Evolutionary conservation across 768 basidiomycete species (phyloP).

Genomic region (Suillus clintonianus): DNA sequence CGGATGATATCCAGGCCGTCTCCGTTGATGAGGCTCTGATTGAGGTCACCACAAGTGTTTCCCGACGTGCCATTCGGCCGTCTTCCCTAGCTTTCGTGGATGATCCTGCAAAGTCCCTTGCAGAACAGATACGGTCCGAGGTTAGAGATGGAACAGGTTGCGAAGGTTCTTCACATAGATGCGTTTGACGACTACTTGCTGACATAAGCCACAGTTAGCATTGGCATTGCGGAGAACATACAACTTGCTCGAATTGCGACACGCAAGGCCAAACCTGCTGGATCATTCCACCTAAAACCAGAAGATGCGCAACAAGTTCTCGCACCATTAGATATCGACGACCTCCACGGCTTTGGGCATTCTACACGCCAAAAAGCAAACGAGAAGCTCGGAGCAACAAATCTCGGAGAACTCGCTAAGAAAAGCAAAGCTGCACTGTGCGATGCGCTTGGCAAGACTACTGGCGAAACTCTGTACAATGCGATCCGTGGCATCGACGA

Average conservation of each 20-base stretch:
- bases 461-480: slow-evolving; percentile 84
- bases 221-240: slow-evolving; percentile 91
- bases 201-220: slow-evolving; percentile 62
- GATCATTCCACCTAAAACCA: slow-evolving; percentile 71
- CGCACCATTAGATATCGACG: slow-evolving; percentile 69
- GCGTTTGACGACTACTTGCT: not conserved
- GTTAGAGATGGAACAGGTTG: slow-evolving; percentile 81
- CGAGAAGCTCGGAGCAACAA: slow-evolving; percentile 75
- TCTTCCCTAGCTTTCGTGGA: slow-evolving; percentile 23
- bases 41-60: slow-evolving; percentile 73
- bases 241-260: slow-evolving; percentile 92
- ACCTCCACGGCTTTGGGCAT: slow-evolving; percentile 86
- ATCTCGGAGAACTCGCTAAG: slow-evolving; percentile 65
- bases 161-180: slow-evolving; percentile 53
- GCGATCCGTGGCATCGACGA: slow-evolving; percentile 85
- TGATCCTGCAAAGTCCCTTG: slow-evolving; percentile 76
- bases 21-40: slow-evolving; percentile 96
- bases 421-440: slow-evolving; percentile 68
- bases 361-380: slow-evolving; percentile 75
- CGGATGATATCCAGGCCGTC: slow-evolving; percentile 92
- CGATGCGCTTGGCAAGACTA: slow-evolving; percentile 74
- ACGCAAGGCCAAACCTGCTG: slow-evolving; percentile 87
- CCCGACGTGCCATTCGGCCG: slow-evolving; percentile 31
- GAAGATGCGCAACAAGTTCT: slow-evolving; percentile 57
- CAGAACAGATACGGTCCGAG: slow-evolving; percentile 77